Conservation (phyloP, 176 grass and related monocot genomes). For the Musa troglodytarum region DNA sequence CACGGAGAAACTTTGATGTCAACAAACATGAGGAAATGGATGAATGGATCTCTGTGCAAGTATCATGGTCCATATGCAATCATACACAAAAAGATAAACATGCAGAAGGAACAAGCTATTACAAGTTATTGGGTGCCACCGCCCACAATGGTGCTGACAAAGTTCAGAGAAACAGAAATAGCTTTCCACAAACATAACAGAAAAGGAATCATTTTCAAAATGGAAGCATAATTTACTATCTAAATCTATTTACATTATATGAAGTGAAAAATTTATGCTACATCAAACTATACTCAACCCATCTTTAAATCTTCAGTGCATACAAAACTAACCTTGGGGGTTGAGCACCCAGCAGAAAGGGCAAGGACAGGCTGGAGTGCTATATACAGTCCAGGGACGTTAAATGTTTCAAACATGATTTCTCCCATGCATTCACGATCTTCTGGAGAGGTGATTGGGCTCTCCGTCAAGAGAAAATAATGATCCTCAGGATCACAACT, state of each 20-base stretch:
- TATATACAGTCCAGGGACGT: constrained; percentile 90
- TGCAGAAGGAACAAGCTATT: too few relatives aligned
- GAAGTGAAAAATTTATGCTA: too few relatives aligned
- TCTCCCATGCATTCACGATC: constrained; percentile 91
- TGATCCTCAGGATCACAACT: constrained; percentile 90
- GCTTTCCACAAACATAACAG: background rate
- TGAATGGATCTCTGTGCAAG: too few relatives aligned
- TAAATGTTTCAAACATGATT: constrained; percentile 99
- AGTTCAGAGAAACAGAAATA: background rate
- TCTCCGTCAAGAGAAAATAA: constrained; percentile 89
- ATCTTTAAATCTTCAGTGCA: background rate
- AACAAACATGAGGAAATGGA: too few relatives aligned
- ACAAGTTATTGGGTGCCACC: background rate
- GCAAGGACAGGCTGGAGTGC: constrained; percentile 84
- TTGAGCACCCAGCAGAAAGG: constrained; percentile 78
- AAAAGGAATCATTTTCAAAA: background rate
- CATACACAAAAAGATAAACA: too few relatives aligned
- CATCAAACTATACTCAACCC: too few relatives aligned
- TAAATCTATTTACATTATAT: too few relatives aligned
- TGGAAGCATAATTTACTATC: background rate
- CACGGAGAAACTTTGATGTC: too few relatives aligned
- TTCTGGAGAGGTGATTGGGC: constrained; percentile 76
- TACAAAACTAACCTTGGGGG: constrained; percentile 39
- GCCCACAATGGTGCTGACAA: background rate
- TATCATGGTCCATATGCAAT: too few relatives aligned